Evolutionary conservation across 768 basidiomycete genomes (phyloP).

Genomic region (Trametes gibbosa): DNA sequence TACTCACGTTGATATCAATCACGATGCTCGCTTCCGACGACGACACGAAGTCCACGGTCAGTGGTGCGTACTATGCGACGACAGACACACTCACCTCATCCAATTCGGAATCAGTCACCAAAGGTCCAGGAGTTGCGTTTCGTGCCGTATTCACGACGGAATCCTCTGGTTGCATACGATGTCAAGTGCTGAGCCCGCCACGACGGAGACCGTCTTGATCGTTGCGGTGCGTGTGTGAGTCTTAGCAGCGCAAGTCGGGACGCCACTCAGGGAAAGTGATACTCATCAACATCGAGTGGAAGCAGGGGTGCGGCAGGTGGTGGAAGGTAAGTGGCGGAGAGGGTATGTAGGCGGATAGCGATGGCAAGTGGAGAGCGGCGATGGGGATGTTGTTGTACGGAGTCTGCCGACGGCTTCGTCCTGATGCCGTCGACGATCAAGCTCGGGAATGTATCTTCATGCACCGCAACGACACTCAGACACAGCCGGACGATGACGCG

Average conservation of each 20-base stretch:
- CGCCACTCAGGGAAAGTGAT: too few relatives aligned
- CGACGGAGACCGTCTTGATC: slow-evolving; percentile 27
- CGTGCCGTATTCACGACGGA: slow-evolving; percentile 28
- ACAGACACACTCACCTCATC: slow-evolving; percentile 14
- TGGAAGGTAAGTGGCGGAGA: background rate
- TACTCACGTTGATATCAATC: slow-evolving; percentile 16
- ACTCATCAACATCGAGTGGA: too few relatives aligned
- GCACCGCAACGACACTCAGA: background rate
- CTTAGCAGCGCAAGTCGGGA: slow-evolving; percentile 33
- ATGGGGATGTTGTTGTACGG: slow-evolving; percentile 25
- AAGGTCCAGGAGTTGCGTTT: slow-evolving; percentile 33
- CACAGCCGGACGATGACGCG: background rate
- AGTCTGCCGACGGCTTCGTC: slow-evolving; percentile 29
- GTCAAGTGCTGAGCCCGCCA: slow-evolving; percentile 30
- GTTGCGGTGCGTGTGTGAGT: slow-evolving; percentile 22
- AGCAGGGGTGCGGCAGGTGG: too few relatives aligned
- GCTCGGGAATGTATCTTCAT: slow-evolving; percentile 31
- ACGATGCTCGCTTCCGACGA: slow-evolving; percentile 13
- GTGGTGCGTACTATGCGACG: background rate
- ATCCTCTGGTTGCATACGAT: slow-evolving; percentile 27
- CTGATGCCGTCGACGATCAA: slow-evolving; percentile 23
- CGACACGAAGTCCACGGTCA: background rate
- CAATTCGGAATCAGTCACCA: slow-evolving; percentile 34
- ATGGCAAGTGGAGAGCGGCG: too few relatives aligned
- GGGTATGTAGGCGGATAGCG: too few relatives aligned